These are phyloP conservation scores for Gliomastix tumulicola DNA, from an alignment of 2,329 filamentous ascomycete genomes.

Conservation along the genomic window DNA sequence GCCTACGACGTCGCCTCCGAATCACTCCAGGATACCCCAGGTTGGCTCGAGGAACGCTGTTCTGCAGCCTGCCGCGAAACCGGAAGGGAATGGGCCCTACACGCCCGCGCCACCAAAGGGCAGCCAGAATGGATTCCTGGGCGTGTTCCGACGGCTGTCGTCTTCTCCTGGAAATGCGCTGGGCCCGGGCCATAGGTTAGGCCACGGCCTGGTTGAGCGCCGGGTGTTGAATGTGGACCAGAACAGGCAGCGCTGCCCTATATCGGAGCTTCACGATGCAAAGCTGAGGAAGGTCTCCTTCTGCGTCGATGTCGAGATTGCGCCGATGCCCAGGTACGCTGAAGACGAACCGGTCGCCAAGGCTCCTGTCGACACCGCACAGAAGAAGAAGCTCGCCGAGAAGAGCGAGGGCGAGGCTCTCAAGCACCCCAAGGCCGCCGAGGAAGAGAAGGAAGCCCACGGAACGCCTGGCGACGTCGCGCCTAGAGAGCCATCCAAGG, in stretches of 20 bases:
- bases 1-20: neutral
- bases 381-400: conserved; percentile 59
- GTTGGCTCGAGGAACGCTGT: conserved; percentile 42
- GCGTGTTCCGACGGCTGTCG: conserved; percentile 75
- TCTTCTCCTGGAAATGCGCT: conserved; percentile 45
- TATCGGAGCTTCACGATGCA: conserved; percentile 70
- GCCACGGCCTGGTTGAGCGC: conserved; percentile 70
- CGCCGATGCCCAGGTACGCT: conserved; percentile 71
- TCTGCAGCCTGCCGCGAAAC: conserved; percentile 46
- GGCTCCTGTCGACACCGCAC: conserved; percentile 15
- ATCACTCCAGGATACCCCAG: conserved; percentile 1
- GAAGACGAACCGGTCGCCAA: conserved; percentile 55
- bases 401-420: conserved; percentile 68
- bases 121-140: conserved; percentile 65
- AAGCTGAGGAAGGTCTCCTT: conserved; percentile 88
- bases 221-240: conserved; percentile 79
- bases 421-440: conserved; percentile 56
- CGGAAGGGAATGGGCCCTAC: conserved; percentile 58
- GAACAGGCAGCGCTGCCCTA: conserved; percentile 69
- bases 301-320: conserved; percentile 95
- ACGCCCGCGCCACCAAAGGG: conserved; percentile 68
- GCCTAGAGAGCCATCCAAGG: neutral
- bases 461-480: conserved; percentile 10
- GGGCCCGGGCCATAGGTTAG: conserved; percentile 16
- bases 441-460: conserved; percentile 37